These are phyloP conservation scores for Protomyces lactucae-debilis DNA, from an alignment of 1,139 yeast species.

Conservation along the genomic window DNA sequence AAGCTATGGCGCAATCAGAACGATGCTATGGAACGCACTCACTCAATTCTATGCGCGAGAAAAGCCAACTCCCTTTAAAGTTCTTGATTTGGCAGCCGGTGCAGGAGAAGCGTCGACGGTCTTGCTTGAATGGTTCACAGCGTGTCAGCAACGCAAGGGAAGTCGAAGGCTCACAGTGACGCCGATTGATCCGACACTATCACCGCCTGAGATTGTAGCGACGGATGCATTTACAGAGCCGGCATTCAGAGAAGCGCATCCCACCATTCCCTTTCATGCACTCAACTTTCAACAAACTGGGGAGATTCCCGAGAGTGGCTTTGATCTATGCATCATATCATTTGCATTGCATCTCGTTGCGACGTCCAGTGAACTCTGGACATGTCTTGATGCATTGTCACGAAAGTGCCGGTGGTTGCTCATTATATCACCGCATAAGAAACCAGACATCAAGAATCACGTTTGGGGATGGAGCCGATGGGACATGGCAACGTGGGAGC, in stretches of 20 bases:
- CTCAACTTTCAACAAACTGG: conserved; percentile 14
- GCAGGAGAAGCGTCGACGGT: conserved; percentile 27
- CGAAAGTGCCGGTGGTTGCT: conserved; percentile 26
- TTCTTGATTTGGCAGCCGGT: conserved; percentile 28
- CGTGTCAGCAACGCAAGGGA: conserved; percentile 4
- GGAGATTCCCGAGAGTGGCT: conserved; percentile 8
- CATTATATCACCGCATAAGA: conserved; percentile 26
- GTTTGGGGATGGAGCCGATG: conserved; percentile 28
- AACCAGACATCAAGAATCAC: conserved; percentile 25
- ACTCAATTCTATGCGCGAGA: conserved; percentile 7
- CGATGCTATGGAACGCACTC: conserved; percentile 25
- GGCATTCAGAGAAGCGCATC: conserved; percentile 23
- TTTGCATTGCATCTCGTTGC: conserved; percentile 27
- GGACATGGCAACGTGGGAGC: conserved; percentile 27
- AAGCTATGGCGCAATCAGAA: conserved; percentile 22
- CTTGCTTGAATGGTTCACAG: conserved; percentile 24
- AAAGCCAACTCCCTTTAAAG: conserved; percentile 7
- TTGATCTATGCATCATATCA: conserved; percentile 15
- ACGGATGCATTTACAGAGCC: conserved; percentile 27
- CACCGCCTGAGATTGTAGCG: conserved; percentile 10
- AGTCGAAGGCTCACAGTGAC: conserved; percentile 7
- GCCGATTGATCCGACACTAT: neutral
- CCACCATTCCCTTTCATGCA: conserved; percentile 17
- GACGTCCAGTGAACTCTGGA: conserved; percentile 16
- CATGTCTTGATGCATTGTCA: conserved; percentile 25